Base-by-base conservation (phyloP, 805 yeast species). In the Ogataea wickerhamii region DNA sequence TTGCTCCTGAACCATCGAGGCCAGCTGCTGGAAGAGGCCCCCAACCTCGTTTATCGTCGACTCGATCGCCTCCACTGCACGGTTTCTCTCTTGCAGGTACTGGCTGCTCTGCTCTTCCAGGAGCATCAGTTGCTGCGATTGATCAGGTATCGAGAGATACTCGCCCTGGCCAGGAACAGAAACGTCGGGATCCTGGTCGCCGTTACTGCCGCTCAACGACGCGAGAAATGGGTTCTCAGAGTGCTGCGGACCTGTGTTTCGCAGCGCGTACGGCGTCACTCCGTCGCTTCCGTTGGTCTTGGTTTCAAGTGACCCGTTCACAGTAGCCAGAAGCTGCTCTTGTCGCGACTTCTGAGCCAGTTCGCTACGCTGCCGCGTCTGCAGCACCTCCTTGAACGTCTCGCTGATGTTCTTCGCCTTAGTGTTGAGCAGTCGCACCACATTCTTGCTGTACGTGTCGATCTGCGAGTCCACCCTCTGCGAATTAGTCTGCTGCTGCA, bases 1-100 rank as follows among this genome's bases (percentile, higher is more conserved):
- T 64, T 93, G 98, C 61, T 93, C 98, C 45, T 86, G 88, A 6
- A 93, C 97, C 98, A 93, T 91, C 1, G 95, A 83, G 4, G 98
- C 96, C 52, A 93, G 71, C 63, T 93, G 98, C 53, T 86, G 91
- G 66, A 93, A 93, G 43, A 93, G 71, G 34, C 85, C 83, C 29
- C 98, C 98, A 34, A 93, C 95, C 61, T 93, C 98, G 55, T 91
- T 91, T 44, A 93, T 93, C 0, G 98, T 93, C n/a, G 87, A 75
- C 59, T 93, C 98, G 35, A 93, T 93, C 0, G 97, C 87, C 57
- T 91, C 98, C 36, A 93, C 96, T 0, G 98, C 98, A 32, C 80
- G 61, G 52, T 80, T 82, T 53, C 98, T 74, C 49, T 84, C 93
- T 53, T 81, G 91, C 39, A 89, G 66, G 56, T 93, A 93, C 38